Base-by-base conservation (phyloP, 176 grass and related monocot species). In the Metroxylon sagu region DNA sequence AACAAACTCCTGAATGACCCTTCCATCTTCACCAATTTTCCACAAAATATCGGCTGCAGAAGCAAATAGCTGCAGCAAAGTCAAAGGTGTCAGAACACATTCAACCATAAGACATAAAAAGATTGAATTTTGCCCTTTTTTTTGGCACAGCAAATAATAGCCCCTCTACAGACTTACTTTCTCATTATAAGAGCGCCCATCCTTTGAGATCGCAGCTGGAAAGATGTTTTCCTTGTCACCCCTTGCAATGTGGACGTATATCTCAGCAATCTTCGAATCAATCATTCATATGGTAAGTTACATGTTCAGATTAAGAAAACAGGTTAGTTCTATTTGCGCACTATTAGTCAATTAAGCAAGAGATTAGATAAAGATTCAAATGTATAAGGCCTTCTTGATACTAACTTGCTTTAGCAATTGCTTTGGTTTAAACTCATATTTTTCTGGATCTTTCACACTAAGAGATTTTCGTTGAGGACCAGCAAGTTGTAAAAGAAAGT, bases 401-500 rank as follows among this genome's bases (percentile, higher is more conserved):
- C 69, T 64, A 16, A 89, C 90, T 80, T 97, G 83, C 69, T 97
- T 97, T 70, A 97, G 77, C 48, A 97, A 74, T 74, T 97, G 78
- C 73, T 82, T 97, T 0, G 93, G 93, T 60, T 72, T 91, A 80
- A 91, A 97, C 69, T 91, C 93, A 15, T 97, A 97, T 64, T 97
- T 97, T 73, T 97, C 92, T 8, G 87, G 93, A 88, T 97, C 93
- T 84, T 91, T 97, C 28, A 97, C 87, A 17, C 65, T 91, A 25
- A 97, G 72, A 1, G 93, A 97, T 79, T 85, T 97, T 53, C 93
- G 83, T 68, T 97, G 93, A 60, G 87, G 87, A 55, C 93, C 87
- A 71, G 84, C 93, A 56, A 97, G 92, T 88, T 97, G 93, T 67
- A 91, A 83, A 29, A 97, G 87, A 66, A 97, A 97, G 63, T 91